Percentiles rank a stretch among this genome's conserved stretches.
phyloP scores from a whole-genome alignment of 768 basidiomycete genomes.

The Mycena rosella region DNA sequence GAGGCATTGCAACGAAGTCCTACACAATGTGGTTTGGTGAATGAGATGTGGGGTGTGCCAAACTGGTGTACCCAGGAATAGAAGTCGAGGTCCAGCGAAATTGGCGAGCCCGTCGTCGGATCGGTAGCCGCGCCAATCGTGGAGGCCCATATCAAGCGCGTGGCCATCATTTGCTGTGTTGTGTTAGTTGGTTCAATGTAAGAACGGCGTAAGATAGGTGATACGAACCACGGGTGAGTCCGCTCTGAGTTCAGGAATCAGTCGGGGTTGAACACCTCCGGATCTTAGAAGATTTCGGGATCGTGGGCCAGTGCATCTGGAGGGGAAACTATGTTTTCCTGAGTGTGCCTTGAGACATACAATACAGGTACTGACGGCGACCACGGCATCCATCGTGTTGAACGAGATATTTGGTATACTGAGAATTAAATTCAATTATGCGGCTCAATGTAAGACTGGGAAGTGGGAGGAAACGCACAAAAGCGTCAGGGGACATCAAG shows the following conservation, averaged over 20 bases:
- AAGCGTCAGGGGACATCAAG: neutral
- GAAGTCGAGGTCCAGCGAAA: constrained; percentile 1
- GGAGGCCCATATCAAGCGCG: constrained; percentile 20
- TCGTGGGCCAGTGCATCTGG: constrained; percentile 10
- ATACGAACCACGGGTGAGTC: too few species aligned
- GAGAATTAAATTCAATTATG: too few species aligned
- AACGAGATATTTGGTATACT: too few species aligned
- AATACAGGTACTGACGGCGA: too few species aligned
- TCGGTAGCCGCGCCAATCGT: constrained; percentile 4
- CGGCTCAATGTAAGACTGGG: too few species aligned
- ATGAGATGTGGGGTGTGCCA: neutral
- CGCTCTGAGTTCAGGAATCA: constrained; percentile 10
- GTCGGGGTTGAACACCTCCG: constrained; percentile 15
- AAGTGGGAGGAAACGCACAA: neutral
- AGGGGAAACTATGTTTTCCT: too few species aligned
- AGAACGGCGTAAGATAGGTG: too few species aligned
- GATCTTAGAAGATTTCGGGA: constrained; percentile 12
- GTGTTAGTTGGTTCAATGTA: neutral
- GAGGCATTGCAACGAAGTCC: constrained; percentile 14
- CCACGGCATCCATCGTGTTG: too few species aligned
- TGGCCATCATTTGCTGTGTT: constrained; percentile 2
- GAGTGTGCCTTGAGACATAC: too few species aligned
- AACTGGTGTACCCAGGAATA: too few species aligned
- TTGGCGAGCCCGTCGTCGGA: neutral
- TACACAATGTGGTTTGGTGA: neutral